These are phyloP conservation scores for Hymenoscyphus salicellus DNA, from an alignment of 2,329 filamentous ascomycete species.

Conservation along the genomic window DNA sequence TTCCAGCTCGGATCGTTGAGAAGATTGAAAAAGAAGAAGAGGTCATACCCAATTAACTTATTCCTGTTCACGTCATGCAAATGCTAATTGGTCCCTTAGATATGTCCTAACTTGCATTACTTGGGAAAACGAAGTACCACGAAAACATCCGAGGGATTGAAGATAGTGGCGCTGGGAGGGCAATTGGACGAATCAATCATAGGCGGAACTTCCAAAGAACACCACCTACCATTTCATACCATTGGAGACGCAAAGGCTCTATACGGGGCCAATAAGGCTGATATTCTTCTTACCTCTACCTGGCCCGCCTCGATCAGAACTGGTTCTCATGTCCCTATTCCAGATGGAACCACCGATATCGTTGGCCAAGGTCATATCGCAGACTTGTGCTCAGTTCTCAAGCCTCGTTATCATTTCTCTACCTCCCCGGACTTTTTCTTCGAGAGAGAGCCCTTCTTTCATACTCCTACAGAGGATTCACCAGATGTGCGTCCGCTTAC, in stretches of 20 bases:
- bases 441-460: conserved; percentile 90
- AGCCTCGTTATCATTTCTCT: conserved; percentile 89
- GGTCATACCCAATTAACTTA: conserved; percentile 35
- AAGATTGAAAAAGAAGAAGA: conserved; percentile 70
- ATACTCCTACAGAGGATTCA: conserved; percentile 51
- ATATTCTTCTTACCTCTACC: conserved; percentile 81
- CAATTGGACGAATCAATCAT: conserved; percentile 59
- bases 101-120: conserved; percentile 89
- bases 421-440: conserved; percentile 64
- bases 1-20: conserved; percentile 68
- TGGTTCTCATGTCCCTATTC: conserved; percentile 63
- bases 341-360: conserved; percentile 50
- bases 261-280: conserved; percentile 71
- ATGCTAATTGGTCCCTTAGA: conserved; percentile 37
- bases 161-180: conserved; percentile 84
- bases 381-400: conserved; percentile 73
- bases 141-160: conserved; percentile 85
- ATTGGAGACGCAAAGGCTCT: conserved; percentile 73
- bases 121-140: conserved; percentile 82
- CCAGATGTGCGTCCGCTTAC: conserved; percentile 64
- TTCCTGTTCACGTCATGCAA: neutral
- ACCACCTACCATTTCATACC: conserved; percentile 74
- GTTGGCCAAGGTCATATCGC: conserved; percentile 65
- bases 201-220: conserved; percentile 64
- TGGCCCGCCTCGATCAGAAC: conserved; percentile 76